These are phyloP conservation scores for Xylaria sp. DNA, from an alignment of 495 filamentous ascomycete genomes.

Conservation along the genomic window DNA sequence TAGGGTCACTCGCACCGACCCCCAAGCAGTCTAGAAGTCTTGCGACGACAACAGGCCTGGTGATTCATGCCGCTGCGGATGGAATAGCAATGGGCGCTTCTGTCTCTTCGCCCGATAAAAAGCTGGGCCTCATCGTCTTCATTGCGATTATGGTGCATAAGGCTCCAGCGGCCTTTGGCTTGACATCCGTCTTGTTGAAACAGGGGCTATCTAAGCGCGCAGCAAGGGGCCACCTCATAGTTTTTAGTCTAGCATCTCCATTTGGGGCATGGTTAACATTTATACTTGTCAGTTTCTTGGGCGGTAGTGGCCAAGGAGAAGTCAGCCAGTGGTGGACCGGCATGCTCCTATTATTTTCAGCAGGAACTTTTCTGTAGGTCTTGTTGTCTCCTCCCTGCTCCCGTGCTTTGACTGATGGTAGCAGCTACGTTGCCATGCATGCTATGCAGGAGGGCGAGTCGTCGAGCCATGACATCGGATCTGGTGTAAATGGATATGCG, in stretches of 20 bases:
- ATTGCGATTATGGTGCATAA: constrained; percentile 97
- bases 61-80: constrained; percentile 97
- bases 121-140: constrained; percentile 88
- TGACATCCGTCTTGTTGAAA: constrained; percentile 87
- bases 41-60: constrained; percentile 86
- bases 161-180: constrained; percentile 92
- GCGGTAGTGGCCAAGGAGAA: constrained; percentile 53
- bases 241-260: constrained; percentile 92
- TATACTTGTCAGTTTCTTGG: constrained; percentile 74
- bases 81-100: constrained; percentile 95
- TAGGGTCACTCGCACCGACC: constrained; percentile 55
- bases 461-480: constrained; percentile 57
- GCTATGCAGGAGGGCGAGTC: constrained; percentile 86
- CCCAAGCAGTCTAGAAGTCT: constrained; percentile 60
- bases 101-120: constrained; percentile 70
- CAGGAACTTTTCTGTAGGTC: constrained; percentile 91
- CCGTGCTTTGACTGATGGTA: constrained; percentile 31
- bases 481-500: constrained; percentile 68
- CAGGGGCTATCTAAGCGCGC: constrained; percentile 86
- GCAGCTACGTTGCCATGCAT: constrained; percentile 97
- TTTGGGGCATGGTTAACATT: constrained; percentile 86
- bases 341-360: constrained; percentile 88
- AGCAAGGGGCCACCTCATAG: constrained; percentile 81
- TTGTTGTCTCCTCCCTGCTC: not conserved
- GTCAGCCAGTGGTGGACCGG: constrained; percentile 84